These are phyloP conservation scores for Paramecium biaurelia DNA, from an alignment of 73 alveolate species.

Conservation along the genomic window DNA sequence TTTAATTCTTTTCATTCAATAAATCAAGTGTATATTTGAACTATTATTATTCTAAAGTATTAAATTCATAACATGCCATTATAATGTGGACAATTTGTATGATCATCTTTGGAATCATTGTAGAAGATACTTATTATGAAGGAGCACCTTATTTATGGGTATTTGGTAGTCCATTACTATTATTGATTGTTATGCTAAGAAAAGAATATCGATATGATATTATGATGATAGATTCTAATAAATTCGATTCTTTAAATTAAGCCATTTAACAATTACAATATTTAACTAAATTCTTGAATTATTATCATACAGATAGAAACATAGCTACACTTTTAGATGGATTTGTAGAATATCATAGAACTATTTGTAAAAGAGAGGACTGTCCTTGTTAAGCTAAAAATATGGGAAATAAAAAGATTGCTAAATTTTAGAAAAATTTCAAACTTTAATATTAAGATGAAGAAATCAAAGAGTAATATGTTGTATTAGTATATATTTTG, in stretches of 20 bases:
- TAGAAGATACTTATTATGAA: constrained; percentile 52
- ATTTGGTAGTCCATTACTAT: constrained; percentile 51
- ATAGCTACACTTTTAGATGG: constrained; percentile 64
- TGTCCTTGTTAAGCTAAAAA: constrained; percentile 65
- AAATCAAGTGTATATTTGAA: constrained; percentile 50
- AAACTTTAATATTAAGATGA: constrained; percentile 29
- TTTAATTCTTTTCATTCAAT: constrained; percentile 50
- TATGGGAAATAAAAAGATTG: constrained; percentile 55
- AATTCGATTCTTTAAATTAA: constrained; percentile 59
- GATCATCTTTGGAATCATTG: constrained; percentile 56
- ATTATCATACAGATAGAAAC: constrained; percentile 55
- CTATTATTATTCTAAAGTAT: constrained; percentile 36
- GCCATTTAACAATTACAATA: constrained; percentile 41
- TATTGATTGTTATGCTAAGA: constrained; percentile 51
- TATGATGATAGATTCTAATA: constrained; percentile 65
- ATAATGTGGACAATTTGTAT: constrained; percentile 61
- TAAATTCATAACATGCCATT: constrained; percentile 49
- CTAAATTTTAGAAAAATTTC: constrained; percentile 20
- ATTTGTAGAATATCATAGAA: constrained; percentile 63
- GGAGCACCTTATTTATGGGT: constrained; percentile 63
- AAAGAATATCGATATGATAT: constrained; percentile 63
- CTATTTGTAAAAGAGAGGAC: constrained; percentile 63
- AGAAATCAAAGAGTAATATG: constrained; percentile 62
- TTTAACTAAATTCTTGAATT: constrained; percentile 49
- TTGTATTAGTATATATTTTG: constrained; percentile 48